These are phyloP conservation scores for Pinus tabuliformis DNA, from an alignment of 75 land plant genomes.

Conservation along the genomic window DNA sequence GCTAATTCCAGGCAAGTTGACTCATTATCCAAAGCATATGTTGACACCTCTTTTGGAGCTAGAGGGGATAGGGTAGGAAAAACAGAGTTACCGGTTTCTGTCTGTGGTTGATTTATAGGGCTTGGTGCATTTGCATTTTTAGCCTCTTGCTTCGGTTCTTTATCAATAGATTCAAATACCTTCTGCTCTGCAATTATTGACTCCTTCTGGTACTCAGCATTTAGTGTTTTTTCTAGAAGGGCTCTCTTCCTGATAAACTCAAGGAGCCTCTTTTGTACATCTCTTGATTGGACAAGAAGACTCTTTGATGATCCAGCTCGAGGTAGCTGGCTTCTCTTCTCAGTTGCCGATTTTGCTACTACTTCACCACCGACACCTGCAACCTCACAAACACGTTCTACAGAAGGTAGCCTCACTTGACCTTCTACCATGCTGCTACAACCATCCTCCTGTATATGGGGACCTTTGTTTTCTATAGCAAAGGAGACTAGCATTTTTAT, in stretches of 20 bases:
- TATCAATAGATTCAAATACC: slow-evolving; percentile 11
- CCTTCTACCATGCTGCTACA: slow-evolving; percentile 14
- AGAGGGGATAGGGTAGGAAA: slow-evolving; percentile 21
- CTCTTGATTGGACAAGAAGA: slow-evolving; percentile 28
- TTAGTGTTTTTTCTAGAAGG: slow-evolving; percentile 80
- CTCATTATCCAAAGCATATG: slow-evolving; percentile 31
- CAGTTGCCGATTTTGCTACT: slow-evolving; percentile 19
- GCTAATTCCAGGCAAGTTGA: slow-evolving; percentile 39
- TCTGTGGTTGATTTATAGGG: slow-evolving; percentile 3
- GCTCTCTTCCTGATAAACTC: slow-evolving; percentile 87
- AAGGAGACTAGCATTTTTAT: too few relatives aligned
- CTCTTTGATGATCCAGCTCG: slow-evolving; percentile 25
- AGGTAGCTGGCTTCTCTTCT: slow-evolving; percentile 26
- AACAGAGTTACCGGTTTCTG: neutral
- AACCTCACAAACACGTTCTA: slow-evolving; percentile 14
- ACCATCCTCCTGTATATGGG: neutral
- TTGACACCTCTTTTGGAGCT: slow-evolving; percentile 37
- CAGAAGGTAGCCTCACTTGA: slow-evolving; percentile 8
- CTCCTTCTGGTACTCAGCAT: slow-evolving; percentile 66
- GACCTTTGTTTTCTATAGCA: too few relatives aligned
- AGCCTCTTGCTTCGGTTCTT: slow-evolving; percentile 16
- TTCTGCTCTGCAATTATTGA: slow-evolving; percentile 23
- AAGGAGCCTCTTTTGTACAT: slow-evolving; percentile 76
- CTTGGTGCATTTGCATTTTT: slow-evolving; percentile 6
- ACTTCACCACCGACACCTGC: neutral